Base-by-base conservation (phyloP, 2,329 filamentous ascomycete species). In the Cryphonectria carpinicola region DNA sequence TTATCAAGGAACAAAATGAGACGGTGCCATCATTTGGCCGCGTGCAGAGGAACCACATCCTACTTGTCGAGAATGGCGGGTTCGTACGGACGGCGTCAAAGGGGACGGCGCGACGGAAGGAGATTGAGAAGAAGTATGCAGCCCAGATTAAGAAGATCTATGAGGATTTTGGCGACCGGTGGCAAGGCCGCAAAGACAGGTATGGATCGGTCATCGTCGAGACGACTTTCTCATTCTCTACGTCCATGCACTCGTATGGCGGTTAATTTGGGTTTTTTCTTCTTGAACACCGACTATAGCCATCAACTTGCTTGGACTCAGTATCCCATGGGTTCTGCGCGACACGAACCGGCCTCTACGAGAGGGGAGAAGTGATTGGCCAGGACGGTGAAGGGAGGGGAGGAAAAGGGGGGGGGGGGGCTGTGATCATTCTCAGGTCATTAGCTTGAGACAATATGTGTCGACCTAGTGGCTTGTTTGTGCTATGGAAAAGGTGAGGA, bases 1-100 rank as follows among this genome's bases (percentile, higher is more conserved):
- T 72, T 8, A 61, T 72, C 56, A 22, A 67, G 1, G 25, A 37
- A 22, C 64, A 62, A 1, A 72, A 72, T 17, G 25, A 60, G 13
- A 64, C 49, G 25, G 43, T 72, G 60, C 70, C 70, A 2, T 39
- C 67, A 3, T 56, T 67, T 22, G 65, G 64, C 1, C 66, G 60
- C 22, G 63, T 67, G 19, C 63, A 68, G 17, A 54, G 41, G 60
- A 72, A 52, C 25, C 70, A 72, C 32, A 62, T 72, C 39, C 58
- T 56, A 19, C 22, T 70, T 41, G 65, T 70, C 28, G 54, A 60
- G 52, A 65, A 49, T 8, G 70, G 41, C 4, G 63, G 49, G 19
- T 49, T 72, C 19, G 4, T 63, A n/a, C 67, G 70, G n/a, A 72
- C 70, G 60, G 46, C 65, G n/a, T 65, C 70, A 14, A 67, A 67